Evolutionary conservation across 1,284 basidiomycete species (phyloP).

Genomic region (Leccinum variabile): DNA sequence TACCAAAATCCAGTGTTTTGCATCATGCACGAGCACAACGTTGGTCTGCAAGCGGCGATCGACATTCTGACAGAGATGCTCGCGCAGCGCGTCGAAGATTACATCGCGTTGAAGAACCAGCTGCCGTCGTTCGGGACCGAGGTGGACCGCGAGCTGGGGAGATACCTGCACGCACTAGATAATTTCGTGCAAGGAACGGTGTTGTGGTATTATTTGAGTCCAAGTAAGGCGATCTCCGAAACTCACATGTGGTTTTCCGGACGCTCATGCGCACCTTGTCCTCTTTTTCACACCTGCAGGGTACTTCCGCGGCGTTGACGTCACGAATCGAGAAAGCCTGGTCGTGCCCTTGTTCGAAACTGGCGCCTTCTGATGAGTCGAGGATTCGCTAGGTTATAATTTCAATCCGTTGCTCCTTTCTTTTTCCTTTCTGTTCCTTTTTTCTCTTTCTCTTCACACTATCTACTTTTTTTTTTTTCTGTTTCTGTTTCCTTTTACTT

Average conservation of each 20-base stretch:
- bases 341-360: conserved; percentile 33
- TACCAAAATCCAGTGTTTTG: conserved; percentile 51
- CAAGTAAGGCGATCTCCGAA: conserved; percentile 28
- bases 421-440: background rate
- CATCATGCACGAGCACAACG: conserved; percentile 44
- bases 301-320: conserved; percentile 37
- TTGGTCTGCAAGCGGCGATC: conserved; percentile 45
- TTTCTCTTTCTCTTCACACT: background rate
- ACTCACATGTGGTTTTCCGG: background rate
- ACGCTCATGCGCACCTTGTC: background rate
- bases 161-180: conserved; percentile 44
- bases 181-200: conserved; percentile 50
- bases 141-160: conserved; percentile 40
- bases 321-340: conserved; percentile 30
- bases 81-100: conserved; percentile 42
- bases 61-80: conserved; percentile 46
- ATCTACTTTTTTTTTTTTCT: background rate
- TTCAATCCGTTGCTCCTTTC: background rate
- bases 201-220: conserved; percentile 48
- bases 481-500: background rate
- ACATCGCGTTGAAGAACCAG: conserved; percentile 38
- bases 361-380: conserved; percentile 23
- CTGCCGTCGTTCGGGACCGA: conserved; percentile 45
- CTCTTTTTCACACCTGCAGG: conserved; percentile 18
- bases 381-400: background rate